Evolutionary conservation across 140 eudicot genomes (phyloP).

Genomic region (Ambrosia hybrid): DNA sequence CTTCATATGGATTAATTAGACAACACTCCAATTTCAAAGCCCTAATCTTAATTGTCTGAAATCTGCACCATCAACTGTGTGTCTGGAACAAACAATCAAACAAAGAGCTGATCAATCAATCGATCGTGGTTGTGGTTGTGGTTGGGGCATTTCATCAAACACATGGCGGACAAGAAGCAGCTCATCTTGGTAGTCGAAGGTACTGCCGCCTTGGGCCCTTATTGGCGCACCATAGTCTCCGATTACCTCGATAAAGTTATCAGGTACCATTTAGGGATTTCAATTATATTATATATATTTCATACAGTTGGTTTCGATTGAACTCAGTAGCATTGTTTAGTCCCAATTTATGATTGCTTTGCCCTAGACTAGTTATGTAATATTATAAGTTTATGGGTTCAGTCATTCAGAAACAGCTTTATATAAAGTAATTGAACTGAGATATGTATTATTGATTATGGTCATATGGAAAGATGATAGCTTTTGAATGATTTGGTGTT

Average conservation of each 20-base stretch:
- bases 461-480: slow-evolving; percentile 10
- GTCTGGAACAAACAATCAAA: slow-evolving; percentile 4
- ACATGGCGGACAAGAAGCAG: slow-evolving; percentile 59
- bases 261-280: slow-evolving; percentile 41
- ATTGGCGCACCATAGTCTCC: slow-evolving; percentile 69
- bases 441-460: neutral
- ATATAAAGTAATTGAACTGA: neutral
- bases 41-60: slow-evolving; percentile 10
- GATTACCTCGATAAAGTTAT: slow-evolving; percentile 84
- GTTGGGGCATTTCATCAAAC: slow-evolving; percentile 13
- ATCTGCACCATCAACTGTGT: slow-evolving; percentile 7
- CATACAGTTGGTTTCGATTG: neutral
- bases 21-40: slow-evolving; percentile 9
- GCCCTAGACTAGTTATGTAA: neutral
- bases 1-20: neutral
- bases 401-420: neutral
- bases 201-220: slow-evolving; percentile 87
- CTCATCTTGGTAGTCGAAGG: slow-evolving; percentile 87
- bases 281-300: neutral
- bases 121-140: slow-evolving; percentile 8
- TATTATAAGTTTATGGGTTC: neutral
- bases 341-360: slow-evolving; percentile 3
- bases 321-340: neutral
- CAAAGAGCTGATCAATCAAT: slow-evolving; percentile 6
- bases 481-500: neutral